Base-by-base conservation (phyloP, 805 yeast species). In the Yamadazyma laniorum region DNA sequence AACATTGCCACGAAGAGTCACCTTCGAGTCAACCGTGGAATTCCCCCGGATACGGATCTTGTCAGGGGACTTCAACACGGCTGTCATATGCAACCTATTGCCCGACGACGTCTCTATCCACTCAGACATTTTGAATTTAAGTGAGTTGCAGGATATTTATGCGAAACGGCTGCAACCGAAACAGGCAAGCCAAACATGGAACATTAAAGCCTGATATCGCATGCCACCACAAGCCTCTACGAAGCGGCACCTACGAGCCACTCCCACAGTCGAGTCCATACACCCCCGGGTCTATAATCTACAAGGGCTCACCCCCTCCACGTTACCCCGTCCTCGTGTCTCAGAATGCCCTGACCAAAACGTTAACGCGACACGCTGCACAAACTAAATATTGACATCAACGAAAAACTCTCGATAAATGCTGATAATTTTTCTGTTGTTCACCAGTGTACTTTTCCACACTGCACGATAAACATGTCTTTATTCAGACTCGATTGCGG, bases 401-500 rank as follows among this genome's bases (percentile, higher is more conserved):
- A 26, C 29, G 12, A 26, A 26, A 26, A 23, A 23, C 12, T 23
- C 12, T 23, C 25, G 11, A 23, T 9, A 23, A 23, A 23, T 23
- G n/a, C n/a, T n/a, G n/a, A n/a, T n/a, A n/a, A n/a, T n/a, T n/a
- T n/a, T n/a, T n/a, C n/a, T n/a, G n/a, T n/a, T n/a, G n/a, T n/a
- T n/a, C n/a, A n/a, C n/a, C n/a, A n/a, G n/a, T 21, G 23, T 21
- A 7, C 23, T 21, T 21, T 21, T 21, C 9, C 23, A 21, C 6
- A 21, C n/a, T n/a, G n/a, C n/a, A n/a, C n/a, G n/a, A 32, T 29
- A n/a, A 33, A 29, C 34, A 38, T 40, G 40, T 32, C 36, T 3
- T 51, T 67, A 32, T 65, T 65, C 47, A 65, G 70, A 62, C 58
- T 67, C 48, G 64, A 67, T 52, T 65, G 66, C 63, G 87, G 87